Base-by-base conservation (phyloP, 176 grass and related monocot genomes). In the Musa beccarii region DNA sequence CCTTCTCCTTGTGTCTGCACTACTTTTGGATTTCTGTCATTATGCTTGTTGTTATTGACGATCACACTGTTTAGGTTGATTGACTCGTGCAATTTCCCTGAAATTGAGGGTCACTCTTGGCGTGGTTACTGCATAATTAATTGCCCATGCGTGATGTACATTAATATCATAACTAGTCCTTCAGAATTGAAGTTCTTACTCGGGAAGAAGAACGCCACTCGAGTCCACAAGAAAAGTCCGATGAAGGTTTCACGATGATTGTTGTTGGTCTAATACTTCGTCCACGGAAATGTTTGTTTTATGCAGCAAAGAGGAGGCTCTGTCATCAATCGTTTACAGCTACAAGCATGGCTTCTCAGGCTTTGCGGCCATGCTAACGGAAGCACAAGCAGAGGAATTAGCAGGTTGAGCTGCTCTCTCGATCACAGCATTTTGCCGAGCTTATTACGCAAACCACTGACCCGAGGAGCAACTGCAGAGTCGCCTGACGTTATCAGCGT, bases 401-500 rank as follows among this genome's bases (percentile, higher is more conserved):
- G 25, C 78, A 79, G 78, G 78, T 79, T 0, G 2, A 34, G 16
- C 16, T 16, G 11, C 16, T 57, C 54, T 57, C 34, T 43, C 34
- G 1, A 57, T 2, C 54, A 57, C 16, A 1, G 0, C 12, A 2
- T 57, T 57, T 16, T 17, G 11, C 16, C 16, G 11, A 5, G 11
- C 54, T 57, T 57, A 17, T 13, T 13, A 57, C 4, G 4, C 4
- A 43, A 6, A 43, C 34, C 34, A 43, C 34, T 43, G 6, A 43
- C 34, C 34, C 4, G 34, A 43, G 34, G 34, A 43, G 4, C 34
- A 43, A 43, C 43, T 69, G 29, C 68, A 89, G 90, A 72, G 10
- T 75, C 80, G 11, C 43, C 73, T 11, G 87, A 63, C 50, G 82
- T 92, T 1, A 16, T 89, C 3, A 81, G 10, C 8, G 73, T 92